phyloP scores from a whole-genome alignment of 371 early-diverging fungal species.

The Quaeritorhiza haematococci region DNA sequence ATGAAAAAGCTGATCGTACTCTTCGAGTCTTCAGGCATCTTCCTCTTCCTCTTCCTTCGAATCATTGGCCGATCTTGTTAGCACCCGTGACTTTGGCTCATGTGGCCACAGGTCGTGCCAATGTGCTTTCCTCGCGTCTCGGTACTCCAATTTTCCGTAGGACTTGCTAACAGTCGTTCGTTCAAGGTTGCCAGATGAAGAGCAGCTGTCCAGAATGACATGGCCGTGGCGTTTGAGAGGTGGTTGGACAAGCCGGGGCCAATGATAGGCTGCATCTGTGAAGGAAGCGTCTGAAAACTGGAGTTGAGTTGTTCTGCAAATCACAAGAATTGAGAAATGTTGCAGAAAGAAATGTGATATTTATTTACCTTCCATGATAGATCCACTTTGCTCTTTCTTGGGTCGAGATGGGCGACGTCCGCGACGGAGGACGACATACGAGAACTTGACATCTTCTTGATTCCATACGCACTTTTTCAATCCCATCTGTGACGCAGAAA shows the following conservation, averaged over 20 bases:
- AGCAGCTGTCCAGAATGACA: slow-evolving; percentile 22
- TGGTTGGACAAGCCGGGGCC: slow-evolving; percentile 19
- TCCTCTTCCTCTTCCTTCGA: too few relatives aligned
- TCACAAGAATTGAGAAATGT: too few relatives aligned
- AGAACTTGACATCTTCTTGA: slow-evolving; percentile 71
- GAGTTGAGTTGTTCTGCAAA: too few relatives aligned
- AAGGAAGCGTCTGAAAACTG: too few relatives aligned
- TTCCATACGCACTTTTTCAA: slow-evolving; percentile 47
- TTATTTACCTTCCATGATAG: too few relatives aligned
- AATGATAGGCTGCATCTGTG: too few relatives aligned
- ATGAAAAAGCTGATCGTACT: too few relatives aligned
- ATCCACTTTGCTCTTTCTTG: not conserved
- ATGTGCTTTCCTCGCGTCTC: slow-evolving; percentile 17
- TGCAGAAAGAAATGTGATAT: too few relatives aligned
- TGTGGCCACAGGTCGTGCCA: slow-evolving; percentile 37
- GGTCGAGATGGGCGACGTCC: slow-evolving; percentile 1
- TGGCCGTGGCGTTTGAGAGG: slow-evolving; percentile 24
- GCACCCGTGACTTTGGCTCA: too few relatives aligned
- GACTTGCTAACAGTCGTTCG: slow-evolving; percentile 12
- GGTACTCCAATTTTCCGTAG: slow-evolving; percentile 7
- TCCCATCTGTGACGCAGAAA: slow-evolving; percentile 68
- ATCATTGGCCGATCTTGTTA: too few relatives aligned
- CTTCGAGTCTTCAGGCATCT: too few relatives aligned
- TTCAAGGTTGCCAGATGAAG: slow-evolving; percentile 9
- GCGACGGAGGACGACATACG: slow-evolving; percentile 64